phyloP scores from a whole-genome alignment of 164 flowering plant species.

The Stephania cephalantha region DNA sequence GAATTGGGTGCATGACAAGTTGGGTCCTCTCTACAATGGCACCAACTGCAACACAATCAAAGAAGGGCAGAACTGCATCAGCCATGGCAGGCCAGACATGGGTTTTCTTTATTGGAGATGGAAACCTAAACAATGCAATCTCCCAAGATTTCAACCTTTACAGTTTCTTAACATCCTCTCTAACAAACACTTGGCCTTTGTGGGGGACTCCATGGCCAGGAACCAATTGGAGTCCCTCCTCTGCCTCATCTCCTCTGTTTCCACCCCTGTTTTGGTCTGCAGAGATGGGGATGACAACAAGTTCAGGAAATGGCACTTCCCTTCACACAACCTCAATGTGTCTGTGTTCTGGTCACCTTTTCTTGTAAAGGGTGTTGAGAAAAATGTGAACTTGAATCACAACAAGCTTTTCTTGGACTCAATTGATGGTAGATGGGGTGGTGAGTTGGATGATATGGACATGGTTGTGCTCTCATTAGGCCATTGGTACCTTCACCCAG shows the following conservation, averaged over 20 bases:
- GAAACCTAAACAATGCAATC: conserved; percentile 60
- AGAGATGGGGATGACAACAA: conserved; percentile 60
- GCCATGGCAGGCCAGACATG: conserved; percentile 70
- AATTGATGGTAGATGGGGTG: conserved; percentile 69
- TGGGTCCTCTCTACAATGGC: conserved; percentile 69
- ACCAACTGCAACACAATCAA: conserved; percentile 73
- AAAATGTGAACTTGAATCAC: conserved; percentile 31
- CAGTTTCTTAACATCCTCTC: conserved; percentile 46
- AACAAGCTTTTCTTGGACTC: conserved; percentile 54
- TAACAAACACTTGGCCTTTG: conserved; percentile 69
- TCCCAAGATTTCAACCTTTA: conserved; percentile 64
- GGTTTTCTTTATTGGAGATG: conserved; percentile 78
- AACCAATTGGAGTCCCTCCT: conserved; percentile 92
- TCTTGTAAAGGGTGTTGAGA: conserved; percentile 68
- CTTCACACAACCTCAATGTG: conserved; percentile 49
- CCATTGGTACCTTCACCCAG: conserved; percentile 89
- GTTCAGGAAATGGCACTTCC: conserved; percentile 66
- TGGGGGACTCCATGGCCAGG: conserved; percentile 94
- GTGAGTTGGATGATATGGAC: conserved; percentile 51
- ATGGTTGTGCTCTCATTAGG: conserved; percentile 71
- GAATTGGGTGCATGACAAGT: conserved; percentile 54
- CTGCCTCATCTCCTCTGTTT: conserved; percentile 55
- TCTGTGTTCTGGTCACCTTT: conserved; percentile 93
- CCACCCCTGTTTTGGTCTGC: conserved; percentile 54
- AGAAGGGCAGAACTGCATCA: conserved; percentile 77